These are phyloP conservation scores for Candida coquimbonensis DNA, from an alignment of 805 yeast species.

Conservation along the genomic window DNA sequence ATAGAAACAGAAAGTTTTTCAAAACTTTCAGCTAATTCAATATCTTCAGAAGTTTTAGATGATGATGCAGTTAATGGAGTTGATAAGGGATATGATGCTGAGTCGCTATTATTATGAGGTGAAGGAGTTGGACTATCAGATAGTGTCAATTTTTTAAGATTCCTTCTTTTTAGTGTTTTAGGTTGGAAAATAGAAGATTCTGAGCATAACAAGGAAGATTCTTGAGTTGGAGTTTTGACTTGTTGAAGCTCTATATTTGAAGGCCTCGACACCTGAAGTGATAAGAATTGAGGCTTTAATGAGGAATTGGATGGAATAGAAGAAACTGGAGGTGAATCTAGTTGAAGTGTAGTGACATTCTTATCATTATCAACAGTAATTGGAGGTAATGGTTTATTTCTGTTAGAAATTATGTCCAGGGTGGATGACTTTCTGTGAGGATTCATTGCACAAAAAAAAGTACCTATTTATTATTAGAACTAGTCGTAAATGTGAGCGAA, in stretches of 20 bases:
- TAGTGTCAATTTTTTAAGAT: constrained; percentile 50
- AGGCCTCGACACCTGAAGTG: not conserved
- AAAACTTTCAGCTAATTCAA: constrained; percentile 34
- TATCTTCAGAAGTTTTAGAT: constrained; percentile 19
- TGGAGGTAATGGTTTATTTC: constrained; percentile 25
- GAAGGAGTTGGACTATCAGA: constrained; percentile 10
- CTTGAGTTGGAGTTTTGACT: not conserved
- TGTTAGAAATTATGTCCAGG: constrained; percentile 17
- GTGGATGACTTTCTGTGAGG: constrained; percentile 22
- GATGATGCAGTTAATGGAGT: constrained; percentile 5
- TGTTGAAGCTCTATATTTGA: not conserved
- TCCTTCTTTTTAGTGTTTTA: constrained; percentile 48
- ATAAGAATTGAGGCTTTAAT: not conserved
- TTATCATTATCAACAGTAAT: constrained; percentile 11
- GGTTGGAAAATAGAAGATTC: constrained; percentile 26
- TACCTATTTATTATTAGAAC: no score
- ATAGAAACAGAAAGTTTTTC: constrained; percentile 46
- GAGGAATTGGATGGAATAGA: not conserved
- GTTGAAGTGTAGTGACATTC: not conserved
- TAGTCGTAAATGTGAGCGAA: no score
- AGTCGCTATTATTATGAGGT: not conserved
- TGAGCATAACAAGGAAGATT: not conserved
- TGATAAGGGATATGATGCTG: constrained; percentile 1
- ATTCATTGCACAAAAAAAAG: not conserved
- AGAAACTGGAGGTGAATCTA: not conserved